Conservation (phyloP, 208 protist species). For the Trypanosoma conorhini region DNA sequence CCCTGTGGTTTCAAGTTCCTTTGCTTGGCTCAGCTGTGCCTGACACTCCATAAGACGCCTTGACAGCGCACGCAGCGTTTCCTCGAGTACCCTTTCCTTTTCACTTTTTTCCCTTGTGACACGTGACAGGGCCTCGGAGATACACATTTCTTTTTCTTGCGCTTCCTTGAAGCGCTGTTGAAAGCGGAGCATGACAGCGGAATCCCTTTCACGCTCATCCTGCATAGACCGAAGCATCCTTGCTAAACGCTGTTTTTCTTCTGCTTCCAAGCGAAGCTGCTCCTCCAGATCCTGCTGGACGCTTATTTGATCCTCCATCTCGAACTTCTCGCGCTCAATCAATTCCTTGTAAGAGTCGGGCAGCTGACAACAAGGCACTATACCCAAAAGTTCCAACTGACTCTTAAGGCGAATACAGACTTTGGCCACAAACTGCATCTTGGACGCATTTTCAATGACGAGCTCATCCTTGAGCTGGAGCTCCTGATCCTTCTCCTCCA, state of each 20-base stretch:
- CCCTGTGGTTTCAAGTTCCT: constrained; percentile 37
- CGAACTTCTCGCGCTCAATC: constrained; percentile 47
- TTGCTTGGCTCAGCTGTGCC: constrained; percentile 40
- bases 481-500: constrained; percentile 69
- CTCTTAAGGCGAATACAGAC: constrained; percentile 63
- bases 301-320: constrained; percentile 50
- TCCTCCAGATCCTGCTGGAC: constrained; percentile 68
- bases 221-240: constrained; percentile 63
- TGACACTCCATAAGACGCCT: constrained; percentile 69
- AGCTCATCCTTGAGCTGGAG: constrained; percentile 77
- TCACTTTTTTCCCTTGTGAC: constrained; percentile 49
- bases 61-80: constrained; percentile 55
- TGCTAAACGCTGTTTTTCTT: constrained; percentile 60
- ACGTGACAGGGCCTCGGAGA: constrained; percentile 39
- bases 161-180: constrained; percentile 55
- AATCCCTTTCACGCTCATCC: constrained; percentile 59
- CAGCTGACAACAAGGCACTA: constrained; percentile 69
- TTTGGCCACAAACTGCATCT: constrained; percentile 75
- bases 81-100: constrained; percentile 63
- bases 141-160: constrained; percentile 48
- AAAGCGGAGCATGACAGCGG: constrained; percentile 43
- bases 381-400: constrained; percentile 66
- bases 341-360: constrained; percentile 70
- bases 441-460: constrained; percentile 74
- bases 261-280: constrained; percentile 48